These are phyloP conservation scores for Alternaria sp. DNA, from an alignment of 2,329 filamentous ascomycete species.

Conservation along the genomic window DNA sequence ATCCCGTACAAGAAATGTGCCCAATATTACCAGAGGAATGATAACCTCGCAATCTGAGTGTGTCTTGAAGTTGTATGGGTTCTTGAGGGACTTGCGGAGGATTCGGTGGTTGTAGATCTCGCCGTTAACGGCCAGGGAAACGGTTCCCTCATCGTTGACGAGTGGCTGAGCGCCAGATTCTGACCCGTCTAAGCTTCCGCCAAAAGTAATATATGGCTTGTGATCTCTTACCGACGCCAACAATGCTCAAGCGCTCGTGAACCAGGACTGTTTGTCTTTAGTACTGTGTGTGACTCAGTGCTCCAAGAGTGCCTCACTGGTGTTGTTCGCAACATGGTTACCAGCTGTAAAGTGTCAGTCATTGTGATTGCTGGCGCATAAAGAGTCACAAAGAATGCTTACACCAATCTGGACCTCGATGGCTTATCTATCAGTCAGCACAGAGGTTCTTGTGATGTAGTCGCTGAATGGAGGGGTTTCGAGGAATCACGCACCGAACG, in stretches of 20 bases:
- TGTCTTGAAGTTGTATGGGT: slow-evolving; percentile 94
- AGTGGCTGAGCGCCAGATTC: slow-evolving; percentile 96
- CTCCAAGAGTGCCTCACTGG: slow-evolving; percentile 64
- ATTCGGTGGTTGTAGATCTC: slow-evolving; percentile 99
- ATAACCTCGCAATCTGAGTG: slow-evolving; percentile 99
- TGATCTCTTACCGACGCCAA: slow-evolving; percentile 79
- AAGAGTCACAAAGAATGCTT: slow-evolving; percentile 55
- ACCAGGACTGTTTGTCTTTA: slow-evolving; percentile 68
- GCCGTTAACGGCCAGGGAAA: slow-evolving; percentile 96
- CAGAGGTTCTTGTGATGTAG: not conserved
- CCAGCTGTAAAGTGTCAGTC: slow-evolving; percentile 67
- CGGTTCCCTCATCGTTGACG: slow-evolving; percentile 85
- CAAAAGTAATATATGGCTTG: slow-evolving; percentile 29
- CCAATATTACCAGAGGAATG: slow-evolving; percentile 80
- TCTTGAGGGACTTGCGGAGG: slow-evolving; percentile 84
- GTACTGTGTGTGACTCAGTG: slow-evolving; percentile 14
- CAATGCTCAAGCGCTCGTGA: slow-evolving; percentile 96
- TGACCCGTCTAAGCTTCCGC: slow-evolving; percentile 49
- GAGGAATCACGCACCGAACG: slow-evolving; percentile 60
- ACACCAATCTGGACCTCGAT: slow-evolving; percentile 99
- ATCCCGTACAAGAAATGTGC: not conserved
- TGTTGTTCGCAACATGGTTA: slow-evolving; percentile 87
- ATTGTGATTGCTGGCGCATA: slow-evolving; percentile 39
- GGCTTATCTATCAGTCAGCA: slow-evolving; percentile 44
- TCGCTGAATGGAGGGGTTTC: not conserved